These are phyloP conservation scores for Dothidotthia symphoricarpi DNA, from an alignment of 2,329 filamentous ascomycete species.

Conservation along the genomic window DNA sequence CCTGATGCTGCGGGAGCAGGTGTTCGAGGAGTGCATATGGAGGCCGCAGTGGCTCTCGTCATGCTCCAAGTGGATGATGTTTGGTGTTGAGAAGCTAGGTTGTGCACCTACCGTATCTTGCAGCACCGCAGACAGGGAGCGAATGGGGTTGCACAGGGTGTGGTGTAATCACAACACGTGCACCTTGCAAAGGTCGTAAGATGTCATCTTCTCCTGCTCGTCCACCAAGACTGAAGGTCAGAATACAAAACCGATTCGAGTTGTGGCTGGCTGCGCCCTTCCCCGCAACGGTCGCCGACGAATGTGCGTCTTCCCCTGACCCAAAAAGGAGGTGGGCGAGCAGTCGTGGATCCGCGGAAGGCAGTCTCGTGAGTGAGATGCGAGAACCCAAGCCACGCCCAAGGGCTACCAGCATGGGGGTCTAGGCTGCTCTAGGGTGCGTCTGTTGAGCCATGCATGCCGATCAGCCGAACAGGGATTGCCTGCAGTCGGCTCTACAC, in stretches of 20 bases:
- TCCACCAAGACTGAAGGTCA: too few relatives aligned
- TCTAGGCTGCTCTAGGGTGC: slow-evolving; percentile 10
- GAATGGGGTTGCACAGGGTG: slow-evolving; percentile 2
- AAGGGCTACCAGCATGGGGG: slow-evolving; percentile 6
- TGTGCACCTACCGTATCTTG: slow-evolving; percentile 17
- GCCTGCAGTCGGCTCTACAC: slow-evolving; percentile 10
- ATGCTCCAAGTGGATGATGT: slow-evolving; percentile 11
- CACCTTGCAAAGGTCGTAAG: too few relatives aligned
- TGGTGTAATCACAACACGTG: too few relatives aligned
- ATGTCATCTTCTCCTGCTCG: too few relatives aligned
- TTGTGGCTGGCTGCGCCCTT: too few relatives aligned
- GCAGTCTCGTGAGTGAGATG: too few relatives aligned
- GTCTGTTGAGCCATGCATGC: slow-evolving; percentile 20
- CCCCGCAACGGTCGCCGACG: too few relatives aligned
- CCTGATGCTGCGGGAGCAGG: slow-evolving; percentile 12
- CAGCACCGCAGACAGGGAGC: slow-evolving; percentile 11
- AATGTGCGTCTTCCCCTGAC: too few relatives aligned
- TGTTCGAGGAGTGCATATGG: slow-evolving; percentile 4
- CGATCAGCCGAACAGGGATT: slow-evolving; percentile 13
- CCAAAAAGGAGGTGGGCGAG: too few relatives aligned
- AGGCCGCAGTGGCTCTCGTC: slow-evolving; percentile 10
- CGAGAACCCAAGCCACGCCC: slow-evolving; percentile 3
- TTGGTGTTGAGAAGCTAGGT: slow-evolving; percentile 31
- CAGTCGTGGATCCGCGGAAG: too few relatives aligned
- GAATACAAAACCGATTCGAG: too few relatives aligned